Evolutionary conservation across 2,329 filamentous ascomycete species (phyloP), one percentile per base, ranked within the genome.

Genomic region (Lomentospora prolificans): DNA sequence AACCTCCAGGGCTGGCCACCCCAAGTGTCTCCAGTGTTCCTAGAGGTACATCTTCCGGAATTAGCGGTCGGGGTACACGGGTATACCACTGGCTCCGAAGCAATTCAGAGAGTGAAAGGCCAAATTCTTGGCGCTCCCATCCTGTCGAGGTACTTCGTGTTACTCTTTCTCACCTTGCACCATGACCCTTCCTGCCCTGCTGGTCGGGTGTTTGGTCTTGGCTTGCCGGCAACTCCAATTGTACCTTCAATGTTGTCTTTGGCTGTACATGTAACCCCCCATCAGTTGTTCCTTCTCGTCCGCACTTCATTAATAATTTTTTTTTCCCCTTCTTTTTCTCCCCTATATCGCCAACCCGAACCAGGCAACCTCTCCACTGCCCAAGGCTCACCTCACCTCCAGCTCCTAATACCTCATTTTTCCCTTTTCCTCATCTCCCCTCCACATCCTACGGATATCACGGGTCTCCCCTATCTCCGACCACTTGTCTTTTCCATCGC

Each of bases 281-380:
- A 19, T 48, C 44, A 3, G 44, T 48, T 25, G 39, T 44, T 25
- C 53, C 53, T 50, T 50, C 53, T 28, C 36, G 24, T 44, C 53
- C 36, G 24, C 44, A 55, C 14, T 41, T 44, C 53, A 25, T 48
- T 55, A 50, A 55, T 51, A 51, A 51, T 51, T 51, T 51, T 55
- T 55, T 55, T 55, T 50, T 55, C 46, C 31, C 48, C 30, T 31
- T 44, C 44, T 25, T 33, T 41, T 22, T 17, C 28, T 50, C 41
- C 46, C 54, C 46, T 41, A 39, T 51, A 46, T 28, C 54, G 44
- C 17, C 27, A 39, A 51, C 24, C 24, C 44, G 27, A 41, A 55
- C 53, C 33, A 41, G 52, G 36, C 53, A 48, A 24, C 14, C 28
- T 51, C 46, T 56, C 53, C 48, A 56, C 54, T 39, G 30, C 30